Base-by-base conservation (phyloP, 2,329 filamentous ascomycete species). In the Plectosphaerella cucumerina region DNA sequence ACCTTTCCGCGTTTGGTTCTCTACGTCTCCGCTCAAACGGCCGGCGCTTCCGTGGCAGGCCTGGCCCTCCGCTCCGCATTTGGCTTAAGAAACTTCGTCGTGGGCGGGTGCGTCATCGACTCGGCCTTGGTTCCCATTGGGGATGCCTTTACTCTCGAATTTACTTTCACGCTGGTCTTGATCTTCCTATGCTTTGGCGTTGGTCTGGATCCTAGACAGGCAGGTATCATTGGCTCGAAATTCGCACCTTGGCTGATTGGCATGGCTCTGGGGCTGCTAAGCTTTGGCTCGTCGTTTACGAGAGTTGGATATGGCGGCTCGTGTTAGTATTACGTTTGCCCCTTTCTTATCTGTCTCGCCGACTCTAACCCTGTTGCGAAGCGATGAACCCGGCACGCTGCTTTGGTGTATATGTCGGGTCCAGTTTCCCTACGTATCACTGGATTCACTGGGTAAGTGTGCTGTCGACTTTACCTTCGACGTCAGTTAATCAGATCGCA, bases 141-240 rank as follows among this genome's bases (percentile, higher is more conserved):
- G 3, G 60, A 63, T 2, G 72, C 69, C 2, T 73, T 80, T 47
- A 67, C 70, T 0, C 61, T 80, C 10, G 78, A 82, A 56, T 75
- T 77, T 5, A 67, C 78, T 22, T 64, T 70, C 2, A 64, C 66
- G n/a, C 67, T 76, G n/a, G 64, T 71, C 2, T 54, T 78, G 14
- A 58, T 82, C 0, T 74, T 80, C 50, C 63, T 81, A 6, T 70
- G 76, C 0, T 81, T 81, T 55, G 77, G 78, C 0, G 72, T 80
- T 3, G 78, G 74, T 9, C 59, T 82, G 4, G 78, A 81, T 59
- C 78, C 78, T 0, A 60, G 78, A 17, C 77, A 81, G 56, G 67
- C 64, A 0, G 64, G 71, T 26, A 67, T 74, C 2, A 75, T 79
- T 53, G 78, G 78, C 0, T 76, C 75, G 6, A 70, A 75, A 0